Conservation (phyloP, 768 basidiomycete genomes). For the Grammothele lineata region DNA sequence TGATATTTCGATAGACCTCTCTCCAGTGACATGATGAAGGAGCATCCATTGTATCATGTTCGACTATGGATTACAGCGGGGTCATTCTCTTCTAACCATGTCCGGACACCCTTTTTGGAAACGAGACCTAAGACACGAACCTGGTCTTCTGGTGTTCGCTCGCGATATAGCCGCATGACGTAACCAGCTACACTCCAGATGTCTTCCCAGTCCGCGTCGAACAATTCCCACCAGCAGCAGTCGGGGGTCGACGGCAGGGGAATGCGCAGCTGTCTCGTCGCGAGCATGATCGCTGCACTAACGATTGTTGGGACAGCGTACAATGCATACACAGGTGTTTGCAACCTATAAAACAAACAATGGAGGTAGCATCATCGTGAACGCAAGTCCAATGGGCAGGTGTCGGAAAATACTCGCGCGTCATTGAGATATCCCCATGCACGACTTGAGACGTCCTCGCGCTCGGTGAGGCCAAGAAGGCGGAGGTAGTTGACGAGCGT, state of each 20-base stretch:
- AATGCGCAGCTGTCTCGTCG: conserved; percentile 67
- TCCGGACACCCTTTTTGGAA: conserved; percentile 73
- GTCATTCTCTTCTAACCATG: conserved; percentile 65
- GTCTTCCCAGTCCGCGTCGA: conserved; percentile 89
- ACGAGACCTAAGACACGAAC: conserved; percentile 53
- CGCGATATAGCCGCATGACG: conserved; percentile 76
- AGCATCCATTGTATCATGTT: too few species aligned
- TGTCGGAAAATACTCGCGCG: conserved; percentile 54
- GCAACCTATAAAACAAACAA: conserved; percentile 60
- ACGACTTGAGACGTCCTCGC: conserved; percentile 62
- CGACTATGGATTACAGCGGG: not conserved
- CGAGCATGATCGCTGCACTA: conserved; percentile 81
- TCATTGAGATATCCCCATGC: conserved; percentile 98
- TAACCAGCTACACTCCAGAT: conserved; percentile 81
- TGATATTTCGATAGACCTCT: conserved; percentile 2
- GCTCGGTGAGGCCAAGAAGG: conserved; percentile 77
- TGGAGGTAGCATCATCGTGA: conserved; percentile 8
- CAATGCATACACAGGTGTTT: conserved; percentile 88
- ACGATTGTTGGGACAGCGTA: conserved; percentile 90
- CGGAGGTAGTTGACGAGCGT: conserved; percentile 93
- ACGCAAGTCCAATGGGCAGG: conserved; percentile 7
- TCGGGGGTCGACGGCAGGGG: conserved; percentile 68
- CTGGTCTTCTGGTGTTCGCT: conserved; percentile 41
- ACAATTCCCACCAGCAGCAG: conserved; percentile 89
- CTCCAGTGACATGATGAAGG: too few species aligned